A percentile compares a stretch with the other conserved stretches of the same genome.
These are phyloP conservation scores for Clathrospora elynae DNA, from an alignment of 2,329 filamentous ascomycete species.

Conservation along the genomic window DNA sequence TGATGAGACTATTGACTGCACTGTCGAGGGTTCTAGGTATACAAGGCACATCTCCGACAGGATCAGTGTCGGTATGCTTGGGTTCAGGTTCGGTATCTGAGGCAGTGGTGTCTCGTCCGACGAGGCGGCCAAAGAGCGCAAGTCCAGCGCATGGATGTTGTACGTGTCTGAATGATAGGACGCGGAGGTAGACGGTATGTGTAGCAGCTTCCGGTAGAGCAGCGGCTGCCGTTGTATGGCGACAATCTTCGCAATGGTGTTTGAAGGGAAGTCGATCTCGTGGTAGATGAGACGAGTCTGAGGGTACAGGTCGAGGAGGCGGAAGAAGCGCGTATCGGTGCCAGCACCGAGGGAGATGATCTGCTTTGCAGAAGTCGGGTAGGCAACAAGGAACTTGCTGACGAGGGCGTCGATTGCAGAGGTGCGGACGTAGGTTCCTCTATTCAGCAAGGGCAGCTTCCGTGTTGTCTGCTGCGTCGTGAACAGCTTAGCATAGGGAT, in stretches of 20 bases:
- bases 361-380: constrained; percentile 61
- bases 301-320: constrained; percentile 63
- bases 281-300: constrained; percentile 71
- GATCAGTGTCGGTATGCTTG: constrained; percentile 74
- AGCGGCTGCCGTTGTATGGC: constrained; percentile 44
- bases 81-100: constrained; percentile 54
- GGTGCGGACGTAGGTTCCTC: constrained; percentile 93
- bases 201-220: constrained; percentile 35
- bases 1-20: constrained; percentile 63
- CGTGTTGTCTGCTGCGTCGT: constrained; percentile 62
- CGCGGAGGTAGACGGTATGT: constrained; percentile 35
- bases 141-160: constrained; percentile 65
- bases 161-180: constrained; percentile 58
- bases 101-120: constrained; percentile 26
- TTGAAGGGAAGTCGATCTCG: constrained; percentile 85
- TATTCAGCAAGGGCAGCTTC: constrained; percentile 88
- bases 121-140: constrained; percentile 61
- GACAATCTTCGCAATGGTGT: constrained; percentile 69
- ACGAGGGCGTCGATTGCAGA: constrained; percentile 80
- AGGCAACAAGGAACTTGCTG: constrained; percentile 66
- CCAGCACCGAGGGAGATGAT: constrained; percentile 93
- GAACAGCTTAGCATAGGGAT: constrained; percentile 76
- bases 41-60: constrained; percentile 96
- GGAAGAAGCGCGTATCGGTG: constrained; percentile 87
- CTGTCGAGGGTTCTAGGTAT: constrained; percentile 73